Evolutionary conservation across 257 asterid genomes (phyloP).

Genomic region (Fraxinus quadrangulata): DNA sequence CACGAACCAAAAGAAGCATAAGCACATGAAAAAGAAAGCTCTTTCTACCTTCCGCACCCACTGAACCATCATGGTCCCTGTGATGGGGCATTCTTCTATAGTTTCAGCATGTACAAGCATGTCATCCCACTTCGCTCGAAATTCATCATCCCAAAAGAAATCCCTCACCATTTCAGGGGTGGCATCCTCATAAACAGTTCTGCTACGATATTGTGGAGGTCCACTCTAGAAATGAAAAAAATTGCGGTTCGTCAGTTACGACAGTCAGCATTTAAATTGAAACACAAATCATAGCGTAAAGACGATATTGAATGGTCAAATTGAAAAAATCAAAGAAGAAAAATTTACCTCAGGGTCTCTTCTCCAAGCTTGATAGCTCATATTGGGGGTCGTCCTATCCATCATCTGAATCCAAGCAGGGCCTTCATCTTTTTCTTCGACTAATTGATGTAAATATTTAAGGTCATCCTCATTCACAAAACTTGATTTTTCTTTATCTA

Average conservation of each 20-base stretch:
- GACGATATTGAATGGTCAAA: background rate
- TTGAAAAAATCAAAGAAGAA: background rate
- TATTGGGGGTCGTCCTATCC: conserved; percentile 64
- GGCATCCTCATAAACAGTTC: conserved; percentile 84
- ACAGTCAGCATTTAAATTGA: conserved; percentile 11
- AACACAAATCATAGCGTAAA: background rate
- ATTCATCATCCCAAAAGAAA: conserved; percentile 94
- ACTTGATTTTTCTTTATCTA: conserved; percentile 45
- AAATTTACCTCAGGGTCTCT: conserved; percentile 75
- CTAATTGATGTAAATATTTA: conserved; percentile 53
- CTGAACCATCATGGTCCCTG: conserved; percentile 80
- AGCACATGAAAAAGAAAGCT: background rate
- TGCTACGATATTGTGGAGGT: conserved; percentile 89
- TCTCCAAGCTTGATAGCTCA: conserved; percentile 96
- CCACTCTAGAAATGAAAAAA: conserved; percentile 50
- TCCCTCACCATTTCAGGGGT: conserved; percentile 90
- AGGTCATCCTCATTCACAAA: conserved; percentile 65
- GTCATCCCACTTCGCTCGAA: conserved; percentile 86
- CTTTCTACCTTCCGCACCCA: conserved; percentile 86
- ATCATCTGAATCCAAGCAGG: conserved; percentile 87
- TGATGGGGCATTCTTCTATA: conserved; percentile 63
- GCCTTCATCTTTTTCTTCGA: conserved; percentile 78
- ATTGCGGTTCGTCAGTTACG: conserved; percentile 5
- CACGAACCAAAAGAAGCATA: conserved; percentile 6
- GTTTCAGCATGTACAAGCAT: conserved; percentile 74